Evolutionary conservation across 805 yeast genomes (phyloP).

Genomic region (Diddensiella santjacobensis): DNA sequence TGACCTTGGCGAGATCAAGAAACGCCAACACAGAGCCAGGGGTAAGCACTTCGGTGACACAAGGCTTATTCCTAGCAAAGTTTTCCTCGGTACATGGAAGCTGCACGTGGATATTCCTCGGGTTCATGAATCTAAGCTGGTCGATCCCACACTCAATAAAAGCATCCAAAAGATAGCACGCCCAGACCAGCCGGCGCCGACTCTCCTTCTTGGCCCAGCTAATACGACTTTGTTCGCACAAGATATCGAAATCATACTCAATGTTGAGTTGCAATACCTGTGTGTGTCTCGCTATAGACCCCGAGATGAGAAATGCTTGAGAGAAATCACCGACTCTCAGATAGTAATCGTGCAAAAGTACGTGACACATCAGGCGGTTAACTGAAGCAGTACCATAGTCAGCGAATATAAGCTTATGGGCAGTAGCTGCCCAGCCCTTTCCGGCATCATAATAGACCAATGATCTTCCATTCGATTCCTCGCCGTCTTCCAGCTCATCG

Average conservation of each 20-base stretch:
- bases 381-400: slow-evolving; percentile 12
- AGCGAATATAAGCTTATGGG: slow-evolving; percentile 6
- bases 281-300: slow-evolving; percentile 11
- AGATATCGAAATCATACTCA: slow-evolving; percentile 16
- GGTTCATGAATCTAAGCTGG: slow-evolving; percentile 15
- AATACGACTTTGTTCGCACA: slow-evolving; percentile 6
- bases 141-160: slow-evolving; percentile 17
- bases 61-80: slow-evolving; percentile 14
- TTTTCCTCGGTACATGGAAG: slow-evolving; percentile 18
- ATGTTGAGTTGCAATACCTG: slow-evolving; percentile 18
- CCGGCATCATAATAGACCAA: slow-evolving; percentile 10
- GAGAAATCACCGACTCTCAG: slow-evolving; percentile 12
- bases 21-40: slow-evolving; percentile 14
- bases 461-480: not conserved
- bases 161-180: slow-evolving; percentile 15
- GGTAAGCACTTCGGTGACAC: slow-evolving; percentile 15
- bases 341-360: slow-evolving; percentile 14
- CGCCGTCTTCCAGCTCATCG: not conserved
- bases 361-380: slow-evolving; percentile 10
- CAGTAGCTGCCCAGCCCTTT: slow-evolving; percentile 17
- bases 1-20: slow-evolving; percentile 2
- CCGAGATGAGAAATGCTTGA: slow-evolving; percentile 14
- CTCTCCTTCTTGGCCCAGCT: slow-evolving; percentile 10
- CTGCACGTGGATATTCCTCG: slow-evolving; percentile 16
- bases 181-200: slow-evolving; percentile 16